A percentile compares a stretch with the other conserved stretches of the same genome.
phyloP scores from a whole-genome alignment of 495 filamentous ascomycete species.

The Penicillium coprophilum region DNA sequence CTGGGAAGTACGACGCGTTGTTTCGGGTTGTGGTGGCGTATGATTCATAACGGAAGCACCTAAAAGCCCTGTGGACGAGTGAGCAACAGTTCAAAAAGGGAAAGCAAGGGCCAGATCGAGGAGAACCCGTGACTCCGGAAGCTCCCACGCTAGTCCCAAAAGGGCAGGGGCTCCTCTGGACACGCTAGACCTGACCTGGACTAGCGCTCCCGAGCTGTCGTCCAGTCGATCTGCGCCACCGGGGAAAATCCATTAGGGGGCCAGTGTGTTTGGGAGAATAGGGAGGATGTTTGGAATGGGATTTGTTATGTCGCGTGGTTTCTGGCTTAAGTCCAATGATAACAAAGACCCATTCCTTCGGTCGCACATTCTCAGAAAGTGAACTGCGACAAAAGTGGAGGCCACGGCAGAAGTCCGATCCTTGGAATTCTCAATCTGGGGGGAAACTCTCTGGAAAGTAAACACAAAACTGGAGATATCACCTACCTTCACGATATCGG shows the following conservation, averaged over 20 bases:
- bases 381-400: conserved; percentile 24
- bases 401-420: conserved; percentile 30
- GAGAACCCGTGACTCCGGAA: conserved; percentile 48
- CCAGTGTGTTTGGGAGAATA: conserved; percentile 4
- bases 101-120: conserved; percentile 24
- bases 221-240: conserved; percentile 41
- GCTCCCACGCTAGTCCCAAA: conserved; percentile 36
- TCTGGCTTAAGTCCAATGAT: too few relatives aligned
- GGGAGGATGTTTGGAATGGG: conserved; percentile 13
- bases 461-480: conserved; percentile 8
- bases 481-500: conserved; percentile 37
- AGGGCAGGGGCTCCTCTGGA: conserved; percentile 20
- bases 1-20: conserved; percentile 36
- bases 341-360: background rate
- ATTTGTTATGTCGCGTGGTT: background rate
- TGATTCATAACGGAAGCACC: conserved; percentile 36
- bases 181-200: conserved; percentile 20
- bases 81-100: conserved; percentile 13
- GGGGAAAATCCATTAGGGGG: conserved; percentile 29
- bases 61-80: conserved; percentile 17
- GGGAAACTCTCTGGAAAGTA: conserved; percentile 10
- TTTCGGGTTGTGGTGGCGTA: conserved; percentile 23
- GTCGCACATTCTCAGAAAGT: background rate
- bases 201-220: conserved; percentile 44
- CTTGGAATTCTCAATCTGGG: conserved; percentile 25